Evolutionary conservation across 108 stramenopile genomes (phyloP).

Genomic region (Epipyxis sp.): DNA sequence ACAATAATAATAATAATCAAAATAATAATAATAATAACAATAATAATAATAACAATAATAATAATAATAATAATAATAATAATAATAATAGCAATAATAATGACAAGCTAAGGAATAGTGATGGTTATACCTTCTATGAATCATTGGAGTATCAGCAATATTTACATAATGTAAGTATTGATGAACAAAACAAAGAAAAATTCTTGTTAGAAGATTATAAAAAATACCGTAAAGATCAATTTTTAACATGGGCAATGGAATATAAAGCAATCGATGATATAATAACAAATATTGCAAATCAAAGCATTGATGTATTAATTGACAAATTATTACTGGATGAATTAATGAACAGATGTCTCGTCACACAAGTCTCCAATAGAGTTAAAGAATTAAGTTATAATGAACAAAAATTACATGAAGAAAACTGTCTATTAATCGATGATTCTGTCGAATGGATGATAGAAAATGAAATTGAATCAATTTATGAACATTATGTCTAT

Average conservation of each 20-base stretch:
- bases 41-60: no score
- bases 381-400: neutral
- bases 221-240: neutral
- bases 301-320: neutral
- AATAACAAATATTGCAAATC: neutral
- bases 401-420: constrained; percentile 18
- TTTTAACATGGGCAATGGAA: neutral
- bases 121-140: neutral
- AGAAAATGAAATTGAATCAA: neutral
- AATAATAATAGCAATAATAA: no score
- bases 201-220: neutral
- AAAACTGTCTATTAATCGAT: neutral
- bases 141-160: neutral
- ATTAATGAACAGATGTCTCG: neutral
- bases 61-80: no score
- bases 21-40: no score
- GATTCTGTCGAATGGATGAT: constrained; percentile 8
- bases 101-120: neutral
- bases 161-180: neutral
- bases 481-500: constrained; percentile 12
- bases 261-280: no score
- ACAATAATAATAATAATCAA: no score
- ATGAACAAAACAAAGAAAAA: neutral
- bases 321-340: neutral
- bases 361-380: neutral